phyloP scores from a whole-genome alignment of 2,329 filamentous ascomycete species.

The Saccharata proteae region DNA sequence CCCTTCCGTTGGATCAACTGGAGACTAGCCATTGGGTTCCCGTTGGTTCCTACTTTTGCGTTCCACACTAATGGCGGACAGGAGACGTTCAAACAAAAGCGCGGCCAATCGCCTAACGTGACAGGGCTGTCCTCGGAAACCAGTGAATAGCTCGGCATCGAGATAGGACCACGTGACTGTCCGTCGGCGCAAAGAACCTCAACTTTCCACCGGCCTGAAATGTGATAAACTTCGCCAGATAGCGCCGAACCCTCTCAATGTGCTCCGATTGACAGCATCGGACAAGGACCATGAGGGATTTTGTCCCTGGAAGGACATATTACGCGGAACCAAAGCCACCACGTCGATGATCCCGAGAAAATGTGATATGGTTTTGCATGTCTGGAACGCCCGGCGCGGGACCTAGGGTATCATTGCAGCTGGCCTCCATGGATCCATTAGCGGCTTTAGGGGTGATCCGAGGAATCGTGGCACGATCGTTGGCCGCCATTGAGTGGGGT shows the following conservation, averaged over 20 bases:
- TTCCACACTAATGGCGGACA: constrained; percentile 6
- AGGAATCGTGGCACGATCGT: constrained; percentile 32
- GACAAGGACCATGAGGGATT: constrained; percentile 29
- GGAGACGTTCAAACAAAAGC: constrained; percentile 1
- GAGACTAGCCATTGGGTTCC: constrained; percentile 6
- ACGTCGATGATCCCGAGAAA: constrained; percentile 26
- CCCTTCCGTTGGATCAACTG: constrained; percentile 4
- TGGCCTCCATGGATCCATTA: constrained; percentile 28
- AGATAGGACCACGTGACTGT: constrained; percentile 23
- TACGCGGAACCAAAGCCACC: constrained; percentile 35
- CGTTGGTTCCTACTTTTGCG: constrained; percentile 5
- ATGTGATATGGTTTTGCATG: constrained; percentile 31
- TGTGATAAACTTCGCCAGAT: constrained; percentile 20
- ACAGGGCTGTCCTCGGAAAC: constrained; percentile 6
- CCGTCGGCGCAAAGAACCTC: constrained; percentile 23
- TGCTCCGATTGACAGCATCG: constrained; percentile 20
- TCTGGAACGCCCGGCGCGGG: constrained; percentile 28
- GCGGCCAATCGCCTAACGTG: constrained; percentile 6
- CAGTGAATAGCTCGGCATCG: constrained; percentile 19
- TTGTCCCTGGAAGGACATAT: constrained; percentile 25
- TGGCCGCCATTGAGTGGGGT: constrained; percentile 30
- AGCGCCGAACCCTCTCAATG: constrained; percentile 14
- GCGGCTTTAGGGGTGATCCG: constrained; percentile 30
- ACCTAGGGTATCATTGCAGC: constrained; percentile 34
- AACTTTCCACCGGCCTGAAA: constrained; percentile 20